Evolutionary conservation across 2,329 filamentous ascomycete genomes (phyloP), one percentile per base, ranked within the genome.

Genomic region (Furcasterigmium furcatum): DNA sequence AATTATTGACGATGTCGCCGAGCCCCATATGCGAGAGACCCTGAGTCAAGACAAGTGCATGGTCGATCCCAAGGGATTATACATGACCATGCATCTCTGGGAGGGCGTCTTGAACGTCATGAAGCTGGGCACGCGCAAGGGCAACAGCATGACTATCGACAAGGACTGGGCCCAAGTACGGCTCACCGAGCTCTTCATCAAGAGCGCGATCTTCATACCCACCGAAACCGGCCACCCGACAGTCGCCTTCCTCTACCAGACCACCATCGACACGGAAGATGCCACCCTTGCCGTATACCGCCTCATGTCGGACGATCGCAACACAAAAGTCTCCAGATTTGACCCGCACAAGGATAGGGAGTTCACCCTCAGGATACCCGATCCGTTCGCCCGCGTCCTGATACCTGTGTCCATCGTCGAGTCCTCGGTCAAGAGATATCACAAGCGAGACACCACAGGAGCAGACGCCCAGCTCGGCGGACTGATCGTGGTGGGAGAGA

Each of bases 21-120:
- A 84, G 57, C 76, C 71, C 30, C 76, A 82, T 49, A 79, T 85
- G 77, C 74, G 89, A 43, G 87, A 95, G 58, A 85, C 87, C 8
- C 87, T 92, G 63, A 91, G 87, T 48, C 85, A 87, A 54, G 88
- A 95, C 64, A 79, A 87, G 57, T 92, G 88, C 55, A 73, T 91
- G 50, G 84, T 96, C 5, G 92, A 97, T 61, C 91, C 91, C 0
- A 86, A 84, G 0, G 84, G 87, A 27, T 70, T 68, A 32, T 81
- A 73, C 54, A 69, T 82, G 67, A 75, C 71, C 9, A 72, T 82
- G 62, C 73, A 82, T 48, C 66, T 82, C 2, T 82, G 79, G 79
- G 79, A 82, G 49, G 79, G 79, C 12, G 74, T 82, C 20, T 56
- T 82, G 46, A 78, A 76, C 44, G 71, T 82, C 35, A 68, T 79